These are phyloP conservation scores for Nitzschia inconspicua DNA, from an alignment of 108 stramenopile genomes.

Conservation along the genomic window DNA sequence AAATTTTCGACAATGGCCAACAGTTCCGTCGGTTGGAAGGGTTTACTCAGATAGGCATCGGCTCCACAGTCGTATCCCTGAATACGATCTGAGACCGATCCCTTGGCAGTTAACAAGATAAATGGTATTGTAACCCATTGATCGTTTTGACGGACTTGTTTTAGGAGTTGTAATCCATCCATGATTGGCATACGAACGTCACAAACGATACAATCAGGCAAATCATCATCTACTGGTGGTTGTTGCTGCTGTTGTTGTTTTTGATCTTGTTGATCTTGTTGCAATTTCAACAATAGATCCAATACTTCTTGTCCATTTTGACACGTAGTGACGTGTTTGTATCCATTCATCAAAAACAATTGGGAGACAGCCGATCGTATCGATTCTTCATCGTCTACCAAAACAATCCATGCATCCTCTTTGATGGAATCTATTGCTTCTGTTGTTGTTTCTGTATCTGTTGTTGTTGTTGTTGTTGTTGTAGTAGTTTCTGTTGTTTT, in stretches of 20 bases:
- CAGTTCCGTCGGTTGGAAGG: constrained; percentile 85
- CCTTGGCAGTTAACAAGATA: constrained; percentile 73
- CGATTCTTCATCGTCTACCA: constrained; percentile 79
- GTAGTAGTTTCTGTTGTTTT: not conserved
- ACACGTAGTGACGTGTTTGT: constrained; percentile 71
- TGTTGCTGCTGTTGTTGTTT: not conserved
- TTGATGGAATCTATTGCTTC: not conserved
- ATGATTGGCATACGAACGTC: constrained; percentile 60
- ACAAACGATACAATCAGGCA: constrained; percentile 53
- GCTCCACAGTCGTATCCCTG: constrained; percentile 76
- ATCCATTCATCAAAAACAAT: constrained; percentile 64
- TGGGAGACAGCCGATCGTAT: constrained; percentile 67
- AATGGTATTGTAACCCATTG: constrained; percentile 56
- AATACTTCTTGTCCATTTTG: constrained; percentile 55
- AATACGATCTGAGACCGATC: constrained; percentile 70
- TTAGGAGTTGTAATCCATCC: constrained; percentile 69
- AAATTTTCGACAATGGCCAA: constrained; percentile 64
- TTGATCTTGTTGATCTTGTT: not conserved
- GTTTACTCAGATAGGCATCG: constrained; percentile 85
- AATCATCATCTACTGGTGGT: not conserved
- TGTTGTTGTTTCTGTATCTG: not conserved
- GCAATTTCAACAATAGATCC: constrained; percentile 39
- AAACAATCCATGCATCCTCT: constrained; percentile 36
- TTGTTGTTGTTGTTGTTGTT: not conserved
- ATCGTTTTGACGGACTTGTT: constrained; percentile 48